Base-by-base conservation (phyloP, 2,329 filamentous ascomycete species). In the Calcarisporium arbuscula region DNA sequence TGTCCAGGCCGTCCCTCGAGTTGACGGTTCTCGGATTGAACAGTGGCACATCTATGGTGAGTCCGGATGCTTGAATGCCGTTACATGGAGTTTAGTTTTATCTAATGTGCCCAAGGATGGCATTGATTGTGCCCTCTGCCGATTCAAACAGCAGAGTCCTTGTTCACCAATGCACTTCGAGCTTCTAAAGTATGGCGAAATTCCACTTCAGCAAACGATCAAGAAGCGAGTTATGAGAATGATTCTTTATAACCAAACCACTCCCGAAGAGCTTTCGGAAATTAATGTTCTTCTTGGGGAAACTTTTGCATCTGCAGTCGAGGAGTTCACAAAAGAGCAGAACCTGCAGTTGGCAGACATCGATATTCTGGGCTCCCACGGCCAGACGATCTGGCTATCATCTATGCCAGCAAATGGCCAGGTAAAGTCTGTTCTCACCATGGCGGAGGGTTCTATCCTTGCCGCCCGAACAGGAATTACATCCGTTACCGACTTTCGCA, bases 331-430 rank as follows among this genome's bases (percentile, higher is more conserved):
- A 8, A 22, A 18, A 3, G 16, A 20, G n/a, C 34, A 42, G 7
- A 31, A 37, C n/a, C 34, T 49, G 19, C 39, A 47, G 9, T 26
- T 40, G 14, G 41, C 50, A 8, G 51, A 56, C 8, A 64, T 78
- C 38, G 71, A 77, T 41, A 61, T 63, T 12, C 61, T 78, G 22
- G 71, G 71, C 19, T 73, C 69, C 6, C 71, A 77, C 44, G 72
- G 72, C 9, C 72, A 76, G 52, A 77, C 72, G 9, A 72, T 73
- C 43, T 77, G 68, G 68, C 57, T 74, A 8, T 57, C 69, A 11
- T 65, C 62, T 33, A 71, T 74, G 68, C 68, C 71, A 0, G 60
- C 67, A 32, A 35, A 48, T 22, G 64, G 62, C 10, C 60, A 70
- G 35, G 62, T 58, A 16, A 61, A 60, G 28, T 67, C 64, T 22